Conservation (phyloP, 495 filamentous ascomycete species). For the Talaromyces trachyspermus region DNA sequence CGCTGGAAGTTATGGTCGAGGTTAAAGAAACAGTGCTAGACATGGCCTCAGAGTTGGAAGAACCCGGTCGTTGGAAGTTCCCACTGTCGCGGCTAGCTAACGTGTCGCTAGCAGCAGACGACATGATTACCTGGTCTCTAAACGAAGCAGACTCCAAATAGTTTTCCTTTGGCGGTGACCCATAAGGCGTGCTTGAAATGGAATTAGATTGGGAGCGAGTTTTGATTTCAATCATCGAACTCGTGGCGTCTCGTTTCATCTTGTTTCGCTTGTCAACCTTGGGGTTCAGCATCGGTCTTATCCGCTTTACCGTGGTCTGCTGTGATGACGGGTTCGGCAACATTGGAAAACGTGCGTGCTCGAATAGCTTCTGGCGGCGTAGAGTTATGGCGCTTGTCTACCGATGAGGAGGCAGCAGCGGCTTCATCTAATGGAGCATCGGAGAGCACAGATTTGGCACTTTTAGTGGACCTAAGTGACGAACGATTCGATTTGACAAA, state of each 20-base stretch:
- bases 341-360: slow-evolving; percentile 56
- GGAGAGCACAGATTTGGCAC: slow-evolving; percentile 14
- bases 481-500: slow-evolving; percentile 25
- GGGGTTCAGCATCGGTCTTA: slow-evolving; percentile 20
- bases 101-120: slow-evolving; percentile 19
- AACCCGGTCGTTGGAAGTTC: background rate
- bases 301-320: slow-evolving; percentile 57
- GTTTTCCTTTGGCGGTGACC: slow-evolving; percentile 41
- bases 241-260: slow-evolving; percentile 50
- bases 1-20: slow-evolving; percentile 19
- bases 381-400: slow-evolving; percentile 27
- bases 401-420: slow-evolving; percentile 29
- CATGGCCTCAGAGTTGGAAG: slow-evolving; percentile 2
- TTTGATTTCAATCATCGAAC: slow-evolving; percentile 59
- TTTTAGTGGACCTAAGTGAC: slow-evolving; percentile 29
- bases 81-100: background rate
- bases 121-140: background rate
- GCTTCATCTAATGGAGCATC: slow-evolving; percentile 21
- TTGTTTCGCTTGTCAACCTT: slow-evolving; percentile 28
- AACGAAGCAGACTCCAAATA: slow-evolving; percentile 11
- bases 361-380: slow-evolving; percentile 50
- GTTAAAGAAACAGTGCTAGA: slow-evolving; percentile 1
- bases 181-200: slow-evolving; percentile 43
- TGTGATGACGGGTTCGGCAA: slow-evolving; percentile 55
- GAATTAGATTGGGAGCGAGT: slow-evolving; percentile 52